phyloP scores from a whole-genome alignment of 768 basidiomycete species.

The Imleria badia region DNA sequence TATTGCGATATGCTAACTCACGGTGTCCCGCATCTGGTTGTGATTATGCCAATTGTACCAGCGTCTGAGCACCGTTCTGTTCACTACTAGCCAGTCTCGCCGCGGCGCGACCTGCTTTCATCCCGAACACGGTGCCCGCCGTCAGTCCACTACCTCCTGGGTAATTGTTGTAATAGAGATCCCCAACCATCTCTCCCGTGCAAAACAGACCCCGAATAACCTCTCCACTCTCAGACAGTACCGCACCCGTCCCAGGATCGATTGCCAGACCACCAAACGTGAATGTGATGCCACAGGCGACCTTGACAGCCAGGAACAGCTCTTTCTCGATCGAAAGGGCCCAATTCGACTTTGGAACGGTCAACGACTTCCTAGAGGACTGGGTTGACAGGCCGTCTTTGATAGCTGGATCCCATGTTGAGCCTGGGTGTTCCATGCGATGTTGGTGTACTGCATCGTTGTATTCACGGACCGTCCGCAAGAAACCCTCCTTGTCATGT shows the following conservation, averaged over 20 bases:
- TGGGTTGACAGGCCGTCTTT: conserved; percentile 63
- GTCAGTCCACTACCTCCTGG: conserved; percentile 70
- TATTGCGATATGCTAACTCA: background rate
- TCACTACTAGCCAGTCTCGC: conserved; percentile 26
- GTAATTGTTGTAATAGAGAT: conserved; percentile 63
- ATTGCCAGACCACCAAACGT: conserved; percentile 70
- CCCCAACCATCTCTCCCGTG: conserved; percentile 69
- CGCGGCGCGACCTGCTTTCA: conserved; percentile 51
- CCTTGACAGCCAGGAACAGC: conserved; percentile 66
- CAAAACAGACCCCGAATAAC: conserved; percentile 58
- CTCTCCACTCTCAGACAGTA: conserved; percentile 42
- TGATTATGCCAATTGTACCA: background rate
- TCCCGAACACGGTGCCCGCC: conserved; percentile 64
- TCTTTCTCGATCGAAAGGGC: conserved; percentile 51
- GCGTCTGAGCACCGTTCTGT: background rate
- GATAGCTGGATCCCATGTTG: conserved; percentile 58
- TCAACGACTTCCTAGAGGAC: conserved; percentile 35
- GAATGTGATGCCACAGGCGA: conserved; percentile 70
- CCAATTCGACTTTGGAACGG: conserved; percentile 66
- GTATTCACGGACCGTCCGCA: conserved; percentile 48
- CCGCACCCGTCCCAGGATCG: conserved; percentile 51
- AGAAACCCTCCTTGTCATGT: conserved; percentile 39
- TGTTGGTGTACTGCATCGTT: conserved; percentile 48
- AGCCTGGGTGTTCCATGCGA: conserved; percentile 33
- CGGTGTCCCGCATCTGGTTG: background rate